Conservation (phyloP, 1,284 basidiomycete species). For the Tetrapyrgos nigripes region DNA sequence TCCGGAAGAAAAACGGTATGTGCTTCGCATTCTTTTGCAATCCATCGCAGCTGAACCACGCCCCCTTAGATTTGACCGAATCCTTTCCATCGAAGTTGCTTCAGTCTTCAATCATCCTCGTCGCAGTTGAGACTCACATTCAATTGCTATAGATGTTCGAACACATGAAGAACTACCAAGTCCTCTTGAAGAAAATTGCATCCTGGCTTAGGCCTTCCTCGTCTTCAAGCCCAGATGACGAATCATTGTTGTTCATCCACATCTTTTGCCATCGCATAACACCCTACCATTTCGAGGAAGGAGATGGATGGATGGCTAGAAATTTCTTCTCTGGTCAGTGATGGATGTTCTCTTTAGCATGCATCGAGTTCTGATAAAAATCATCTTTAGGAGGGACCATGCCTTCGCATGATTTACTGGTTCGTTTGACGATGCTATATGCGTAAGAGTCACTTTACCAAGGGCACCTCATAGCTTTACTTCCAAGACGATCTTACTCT, state of each 20-base stretch:
- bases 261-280: conserved; percentile 76
- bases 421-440: conserved; percentile 29
- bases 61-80: conserved; percentile 68
- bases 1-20: conserved; percentile 52
- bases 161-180: conserved; percentile 83
- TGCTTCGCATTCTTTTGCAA: conserved; percentile 1
- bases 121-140: background rate
- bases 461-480: conserved; percentile 51
- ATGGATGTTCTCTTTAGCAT: background rate
- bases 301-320: conserved; percentile 81
- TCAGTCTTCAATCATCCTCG: background rate
- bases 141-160: conserved; percentile 71
- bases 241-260: conserved; percentile 72
- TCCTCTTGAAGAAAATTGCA: conserved; percentile 69
- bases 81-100: conserved; percentile 72
- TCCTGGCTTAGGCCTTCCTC: conserved; percentile 67
- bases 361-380: conserved; percentile 12
- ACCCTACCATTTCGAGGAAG: conserved; percentile 79
- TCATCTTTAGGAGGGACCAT: conserved; percentile 59
- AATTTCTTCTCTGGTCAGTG: conserved; percentile 76
- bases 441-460: background rate
- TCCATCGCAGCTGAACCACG: background rate
- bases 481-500: conserved; percentile 74
- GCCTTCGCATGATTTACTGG: conserved; percentile 74
- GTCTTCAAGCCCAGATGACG: conserved; percentile 36